A percentile compares a stretch with the other conserved stretches of the same genome.
Conservation (phyloP, 371 early-diverging fungal species). For the Phascolomyces articulosus region DNA sequence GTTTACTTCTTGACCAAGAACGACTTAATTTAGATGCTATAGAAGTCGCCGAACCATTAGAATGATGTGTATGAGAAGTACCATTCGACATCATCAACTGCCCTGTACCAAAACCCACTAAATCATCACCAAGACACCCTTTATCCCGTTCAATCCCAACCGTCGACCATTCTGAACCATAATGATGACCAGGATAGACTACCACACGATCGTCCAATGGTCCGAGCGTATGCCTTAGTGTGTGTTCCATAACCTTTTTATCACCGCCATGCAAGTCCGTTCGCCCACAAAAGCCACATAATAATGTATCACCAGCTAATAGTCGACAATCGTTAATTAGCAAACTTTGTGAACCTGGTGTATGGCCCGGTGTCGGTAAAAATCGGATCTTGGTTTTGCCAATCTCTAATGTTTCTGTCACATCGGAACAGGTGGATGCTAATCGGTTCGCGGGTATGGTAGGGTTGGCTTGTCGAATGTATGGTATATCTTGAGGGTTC, state of each 20-base stretch:
- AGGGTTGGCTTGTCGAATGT: constrained; percentile 70
- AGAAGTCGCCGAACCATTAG: not conserved
- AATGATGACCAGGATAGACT: constrained; percentile 88
- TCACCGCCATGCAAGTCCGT: constrained; percentile 81
- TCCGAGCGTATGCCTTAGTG: constrained; percentile 63
- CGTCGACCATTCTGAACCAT: constrained; percentile 81
- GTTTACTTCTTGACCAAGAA: constrained; percentile 4
- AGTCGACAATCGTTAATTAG: constrained; percentile 76
- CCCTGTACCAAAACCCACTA: constrained; percentile 46
- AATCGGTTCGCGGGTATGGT: constrained; percentile 64
- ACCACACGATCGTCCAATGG: constrained; percentile 67
- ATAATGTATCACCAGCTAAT: constrained; percentile 87
- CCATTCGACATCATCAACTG: not conserved
- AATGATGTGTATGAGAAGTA: not conserved
- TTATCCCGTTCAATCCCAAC: constrained; percentile 64
- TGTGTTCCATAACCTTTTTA: constrained; percentile 64
- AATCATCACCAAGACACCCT: constrained; percentile 54
- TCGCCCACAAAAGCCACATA: constrained; percentile 79
- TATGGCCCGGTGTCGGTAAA: constrained; percentile 91
- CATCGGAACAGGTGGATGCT: constrained; percentile 55
- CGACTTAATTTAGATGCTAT: constrained; percentile 4
- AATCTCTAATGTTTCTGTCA: constrained; percentile 60
- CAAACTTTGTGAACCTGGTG: constrained; percentile 84
- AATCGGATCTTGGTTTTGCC: constrained; percentile 64
- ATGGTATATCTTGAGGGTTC: constrained; percentile 76